Evolutionary conservation across 495 filamentous ascomycete species (phyloP).

Genomic region (Talaromyces thailandensis): DNA sequence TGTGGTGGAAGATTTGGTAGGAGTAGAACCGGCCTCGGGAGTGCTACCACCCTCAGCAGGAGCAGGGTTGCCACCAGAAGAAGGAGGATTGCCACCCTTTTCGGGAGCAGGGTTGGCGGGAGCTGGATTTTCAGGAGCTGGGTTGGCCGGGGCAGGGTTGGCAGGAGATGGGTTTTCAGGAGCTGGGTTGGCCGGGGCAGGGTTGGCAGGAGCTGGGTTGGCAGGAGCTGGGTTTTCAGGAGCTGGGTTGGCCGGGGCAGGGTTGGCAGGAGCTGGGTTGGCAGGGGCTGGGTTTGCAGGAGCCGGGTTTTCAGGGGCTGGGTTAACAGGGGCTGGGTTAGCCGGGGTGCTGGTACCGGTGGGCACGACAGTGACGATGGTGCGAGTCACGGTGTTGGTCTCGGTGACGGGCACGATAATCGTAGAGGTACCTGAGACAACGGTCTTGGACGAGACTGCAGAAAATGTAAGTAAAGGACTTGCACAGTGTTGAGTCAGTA

Average conservation of each 20-base stretch:
- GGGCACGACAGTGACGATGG: slow-evolving; percentile 4
- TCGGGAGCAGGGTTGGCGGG: neutral
- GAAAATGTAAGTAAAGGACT: neutral
- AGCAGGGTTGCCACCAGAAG: neutral
- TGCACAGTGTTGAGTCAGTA: neutral
- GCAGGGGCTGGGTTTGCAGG: neutral
- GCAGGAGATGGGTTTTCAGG: neutral
- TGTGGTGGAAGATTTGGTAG: neutral
- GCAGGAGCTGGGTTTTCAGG: neutral
- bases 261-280: neutral
- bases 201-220: no score
- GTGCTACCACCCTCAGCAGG: neutral
- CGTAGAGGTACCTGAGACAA: neutral
- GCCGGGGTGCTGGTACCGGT: neutral
- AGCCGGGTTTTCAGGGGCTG: neutral
- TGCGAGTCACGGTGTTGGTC: slow-evolving; percentile 5
- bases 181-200: neutral
- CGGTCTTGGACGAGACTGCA: slow-evolving; percentile 1
- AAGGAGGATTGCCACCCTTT: neutral
- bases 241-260: neutral
- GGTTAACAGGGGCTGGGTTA: neutral
- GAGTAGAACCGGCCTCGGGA: neutral
- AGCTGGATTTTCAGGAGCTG: neutral
- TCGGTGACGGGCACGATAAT: slow-evolving; percentile 4
- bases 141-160: no score